A percentile compares a stretch with the other conserved stretches of the same genome.
These are phyloP conservation scores for Microsporum audouinii DNA, from an alignment of 2,329 filamentous ascomycete genomes.

Conservation along the genomic window DNA sequence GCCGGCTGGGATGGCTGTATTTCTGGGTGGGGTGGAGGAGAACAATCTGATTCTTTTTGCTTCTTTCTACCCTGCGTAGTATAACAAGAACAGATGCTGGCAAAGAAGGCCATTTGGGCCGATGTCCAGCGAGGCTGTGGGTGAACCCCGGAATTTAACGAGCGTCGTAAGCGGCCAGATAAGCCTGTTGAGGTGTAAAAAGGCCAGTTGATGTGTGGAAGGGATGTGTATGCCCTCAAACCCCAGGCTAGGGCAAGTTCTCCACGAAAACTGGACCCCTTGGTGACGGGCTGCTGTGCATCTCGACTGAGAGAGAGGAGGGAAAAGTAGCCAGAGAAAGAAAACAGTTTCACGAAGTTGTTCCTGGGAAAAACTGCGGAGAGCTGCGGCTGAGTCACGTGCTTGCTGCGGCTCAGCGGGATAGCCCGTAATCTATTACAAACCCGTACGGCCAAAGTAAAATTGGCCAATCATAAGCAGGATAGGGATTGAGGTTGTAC, in stretches of 20 bases:
- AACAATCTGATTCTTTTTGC: not conserved
- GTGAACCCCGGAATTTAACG: not conserved
- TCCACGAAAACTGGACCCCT: not conserved
- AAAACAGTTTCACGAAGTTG: not conserved
- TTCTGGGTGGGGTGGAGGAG: not conserved
- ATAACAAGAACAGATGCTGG: slow-evolving; percentile 8
- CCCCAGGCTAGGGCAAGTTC: not conserved
- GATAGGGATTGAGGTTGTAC: not conserved
- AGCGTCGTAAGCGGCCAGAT: slow-evolving; percentile 1
- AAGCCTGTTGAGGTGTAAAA: not conserved
- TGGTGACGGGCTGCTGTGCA: not conserved
- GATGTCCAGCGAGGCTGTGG: not conserved
- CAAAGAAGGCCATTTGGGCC: slow-evolving; percentile 8
- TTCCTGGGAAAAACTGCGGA: not conserved
- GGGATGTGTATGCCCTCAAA: not conserved
- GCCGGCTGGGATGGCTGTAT: not conserved
- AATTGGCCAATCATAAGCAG: not conserved
- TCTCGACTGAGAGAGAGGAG: not conserved
- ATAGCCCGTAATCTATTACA: not conserved
- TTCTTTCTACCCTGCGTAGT: slow-evolving; percentile 8
- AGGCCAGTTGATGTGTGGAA: not conserved
- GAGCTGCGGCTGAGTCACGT: slow-evolving; percentile 2
- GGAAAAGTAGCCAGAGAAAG: not conserved
- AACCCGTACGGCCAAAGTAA: not conserved
- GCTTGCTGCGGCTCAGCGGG: slow-evolving; percentile 1